Base-by-base conservation (phyloP, 2,329 filamentous ascomycete genomes). In the Penicillium sp. region DNA sequence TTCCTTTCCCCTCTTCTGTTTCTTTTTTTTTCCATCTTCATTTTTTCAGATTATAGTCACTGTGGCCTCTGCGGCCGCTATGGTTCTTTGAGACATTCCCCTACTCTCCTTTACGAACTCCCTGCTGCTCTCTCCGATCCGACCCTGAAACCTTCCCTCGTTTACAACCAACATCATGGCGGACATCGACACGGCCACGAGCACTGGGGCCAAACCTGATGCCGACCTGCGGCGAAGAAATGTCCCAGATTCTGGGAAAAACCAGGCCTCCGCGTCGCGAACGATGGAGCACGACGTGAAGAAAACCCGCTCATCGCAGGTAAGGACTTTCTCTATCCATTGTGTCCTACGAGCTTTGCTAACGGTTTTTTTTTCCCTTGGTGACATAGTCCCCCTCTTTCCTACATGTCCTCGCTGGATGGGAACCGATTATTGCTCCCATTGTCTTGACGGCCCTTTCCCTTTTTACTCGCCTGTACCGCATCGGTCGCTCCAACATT, bases 401-500 rank as follows among this genome's bases (percentile, higher is more conserved):
- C 44, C 52, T 73, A 25, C 64, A 71, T 42, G 61, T 68, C 28
- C 64, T 79, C n/a, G 80, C 83, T 64, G 76, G 81, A 50, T 84
- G 79, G 69, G 84, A 87, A 65, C 81, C 78, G 58, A 72, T 86
- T 55, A 78, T 84, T 69, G 83, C 81, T n/a, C 83, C 84, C 39
- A 68, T 86, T 44, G 69, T 87, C 57, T 83, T 87, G 65, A 87
- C 83, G 28, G 76, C 77, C 40, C 71, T 86, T 52, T 79, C 84
- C 55, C 80, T 86, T 70, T 86, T 86, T 71, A 87, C 83, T 40
- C 81, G 84, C 62, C 80, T 86, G 75, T 87, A 82, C 73, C 84
- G 82, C 69, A 86, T 87, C 66, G 84, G 84, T 51, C 72, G 84
- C 45, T 89, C 86, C 41, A 79, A 83, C 55, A 89, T 89, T 63